Conservation (phyloP, 257 asterid species). For the Cruciata laevipes region DNA sequence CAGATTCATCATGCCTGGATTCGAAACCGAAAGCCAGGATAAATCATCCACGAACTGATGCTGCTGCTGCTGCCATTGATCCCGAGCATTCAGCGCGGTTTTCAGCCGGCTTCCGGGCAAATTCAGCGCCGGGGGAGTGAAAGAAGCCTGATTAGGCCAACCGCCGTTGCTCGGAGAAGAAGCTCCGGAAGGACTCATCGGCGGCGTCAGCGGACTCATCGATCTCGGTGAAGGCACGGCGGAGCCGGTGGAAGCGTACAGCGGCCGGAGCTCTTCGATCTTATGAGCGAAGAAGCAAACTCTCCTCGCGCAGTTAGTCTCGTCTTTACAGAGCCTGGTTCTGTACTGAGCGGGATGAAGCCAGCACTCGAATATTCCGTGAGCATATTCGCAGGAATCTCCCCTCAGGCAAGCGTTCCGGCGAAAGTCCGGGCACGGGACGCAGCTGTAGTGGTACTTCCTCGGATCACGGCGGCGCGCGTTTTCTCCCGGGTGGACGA, state of each 20-base stretch:
- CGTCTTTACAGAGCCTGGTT: conserved; percentile 41
- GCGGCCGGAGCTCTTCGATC: conserved; percentile 35
- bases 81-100: conserved; percentile 24
- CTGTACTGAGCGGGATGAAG: conserved; percentile 45
- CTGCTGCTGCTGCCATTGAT: conserved; percentile 22
- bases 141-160: conserved; percentile 22
- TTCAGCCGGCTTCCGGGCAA: conserved; percentile 34
- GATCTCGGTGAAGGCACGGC: conserved; percentile 41
- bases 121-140: conserved; percentile 27
- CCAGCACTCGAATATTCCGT: conserved; percentile 46
- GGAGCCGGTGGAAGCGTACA: conserved; percentile 37
- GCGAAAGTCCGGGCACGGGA: conserved; percentile 41
- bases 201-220: conserved; percentile 25
- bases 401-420: conserved; percentile 32
- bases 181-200: conserved; percentile 24
- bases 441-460: conserved; percentile 34
- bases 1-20: conserved; percentile 22
- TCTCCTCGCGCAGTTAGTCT: conserved; percentile 28
- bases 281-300: conserved; percentile 43
- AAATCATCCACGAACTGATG: conserved; percentile 23
- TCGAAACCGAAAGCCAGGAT: conserved; percentile 28
- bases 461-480: conserved; percentile 46
- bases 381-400: conserved; percentile 40
- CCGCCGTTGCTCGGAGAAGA: conserved; percentile 26
- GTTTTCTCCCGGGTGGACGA: conserved; percentile 42